These are phyloP conservation scores for Colletotrichum viniferum DNA, from an alignment of 2,329 filamentous ascomycete species.

Conservation along the genomic window DNA sequence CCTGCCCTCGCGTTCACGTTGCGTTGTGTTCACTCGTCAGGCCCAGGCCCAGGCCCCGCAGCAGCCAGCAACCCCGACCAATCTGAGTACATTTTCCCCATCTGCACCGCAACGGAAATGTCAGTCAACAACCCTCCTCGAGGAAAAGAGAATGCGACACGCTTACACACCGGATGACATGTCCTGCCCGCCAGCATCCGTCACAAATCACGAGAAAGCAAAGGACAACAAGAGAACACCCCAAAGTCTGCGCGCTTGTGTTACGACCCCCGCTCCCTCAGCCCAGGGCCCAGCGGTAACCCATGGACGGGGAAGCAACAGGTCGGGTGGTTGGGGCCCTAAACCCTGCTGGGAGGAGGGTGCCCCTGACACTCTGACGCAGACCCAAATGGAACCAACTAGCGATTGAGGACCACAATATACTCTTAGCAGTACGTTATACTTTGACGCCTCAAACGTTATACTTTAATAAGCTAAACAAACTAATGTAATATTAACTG, in stretches of 20 bases:
- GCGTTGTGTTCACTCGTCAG: neutral
- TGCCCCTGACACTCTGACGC: slow-evolving; percentile 1
- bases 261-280: neutral
- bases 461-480: too few species aligned
- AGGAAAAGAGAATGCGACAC: neutral
- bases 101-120: neutral
- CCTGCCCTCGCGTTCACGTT: neutral
- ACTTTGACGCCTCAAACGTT: too few species aligned
- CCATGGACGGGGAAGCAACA: neutral
- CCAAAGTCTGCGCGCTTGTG: neutral
- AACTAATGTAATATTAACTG: too few species aligned
- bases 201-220: neutral
- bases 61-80: neutral
- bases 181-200: neutral
- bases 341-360: slow-evolving; percentile 5
- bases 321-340: neutral
- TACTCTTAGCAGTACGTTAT: too few species aligned
- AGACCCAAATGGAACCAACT: too few species aligned
- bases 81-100: neutral
- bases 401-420: too few species aligned
- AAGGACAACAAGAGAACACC: neutral
- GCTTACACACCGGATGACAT: neutral
- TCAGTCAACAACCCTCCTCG: neutral
- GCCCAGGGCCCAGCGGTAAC: neutral
- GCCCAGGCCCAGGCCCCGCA: neutral